A percentile compares a stretch with the other conserved stretches of the same genome.
These are phyloP conservation scores for Calonectria leucothoes DNA, from an alignment of 2,329 filamentous ascomycete genomes.

Conservation along the genomic window DNA sequence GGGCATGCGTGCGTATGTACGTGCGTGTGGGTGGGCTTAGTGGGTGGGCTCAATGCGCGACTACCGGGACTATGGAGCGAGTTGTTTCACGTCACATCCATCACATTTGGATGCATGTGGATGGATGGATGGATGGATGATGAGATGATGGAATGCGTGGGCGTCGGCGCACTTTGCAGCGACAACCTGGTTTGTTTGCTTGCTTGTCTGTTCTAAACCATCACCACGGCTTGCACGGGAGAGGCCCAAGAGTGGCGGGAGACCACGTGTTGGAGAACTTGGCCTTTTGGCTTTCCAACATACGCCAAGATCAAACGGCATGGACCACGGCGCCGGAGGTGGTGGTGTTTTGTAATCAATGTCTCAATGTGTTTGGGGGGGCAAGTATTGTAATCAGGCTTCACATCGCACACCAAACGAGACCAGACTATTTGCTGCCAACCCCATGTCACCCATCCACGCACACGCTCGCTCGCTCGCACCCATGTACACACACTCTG, in stretches of 20 bases:
- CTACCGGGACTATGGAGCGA: constrained; percentile 8
- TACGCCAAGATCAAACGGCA: not conserved
- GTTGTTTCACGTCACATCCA: constrained; percentile 17
- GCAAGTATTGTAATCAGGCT: not conserved
- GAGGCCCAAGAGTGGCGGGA: not conserved
- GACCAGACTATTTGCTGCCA: not conserved
- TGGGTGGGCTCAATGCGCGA: constrained; percentile 1
- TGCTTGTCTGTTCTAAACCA: not conserved
- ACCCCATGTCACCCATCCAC: constrained; percentile 7
- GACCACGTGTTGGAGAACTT: not conserved
- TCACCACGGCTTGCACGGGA: not conserved
- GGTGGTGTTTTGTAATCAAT: not conserved
- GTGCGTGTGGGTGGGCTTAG: not conserved
- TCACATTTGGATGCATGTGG: no score
- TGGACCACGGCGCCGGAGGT: not conserved
- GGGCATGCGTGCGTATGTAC: not conserved
- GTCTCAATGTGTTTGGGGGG: not conserved
- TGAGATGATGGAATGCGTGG: not conserved
- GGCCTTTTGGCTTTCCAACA: not conserved
- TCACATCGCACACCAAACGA: not conserved
- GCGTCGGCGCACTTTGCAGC: not conserved
- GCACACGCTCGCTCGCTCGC: not conserved
- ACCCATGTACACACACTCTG: not conserved
- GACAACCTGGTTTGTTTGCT: not conserved
- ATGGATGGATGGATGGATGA: no score